Base-by-base conservation (phyloP, 768 basidiomycete species). In the Melanogaster broomeanus region DNA sequence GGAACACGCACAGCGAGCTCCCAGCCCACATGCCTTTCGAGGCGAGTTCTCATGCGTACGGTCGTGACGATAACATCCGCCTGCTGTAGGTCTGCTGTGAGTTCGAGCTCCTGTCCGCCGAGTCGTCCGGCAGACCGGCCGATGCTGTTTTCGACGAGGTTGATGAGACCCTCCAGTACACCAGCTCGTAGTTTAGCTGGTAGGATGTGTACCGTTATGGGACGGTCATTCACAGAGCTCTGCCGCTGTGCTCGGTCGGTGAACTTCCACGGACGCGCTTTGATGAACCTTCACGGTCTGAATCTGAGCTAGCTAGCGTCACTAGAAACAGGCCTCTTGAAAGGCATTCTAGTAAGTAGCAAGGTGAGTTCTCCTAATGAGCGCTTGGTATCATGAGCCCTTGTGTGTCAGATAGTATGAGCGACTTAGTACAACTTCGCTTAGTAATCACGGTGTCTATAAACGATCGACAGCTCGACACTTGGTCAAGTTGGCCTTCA, bases 11-110 rank as follows among this genome's bases (percentile, higher is more conserved):
- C 89, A 24, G 87, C 84, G 30, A 83, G 58, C 2, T 74, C 68
- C 85, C 85, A 86, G 27, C 76, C 60, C 13, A 92, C 46, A 66
- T 91, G 88, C 43, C 89, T 74, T 66, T 89, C 84, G 1, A 92
- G 70, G 2, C 90, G 78, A 53, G 78, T 78, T 57, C 76, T 75
- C 82, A 89, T 90, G 30, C 65, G 75, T 24, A 90, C 73, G 16
- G 73, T 77, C 6, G 90, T 88, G 49, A 93, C 61, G 34, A 92
- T 69, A 30, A 90, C 71, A 45, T 90, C 80, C 5, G 87, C 84
- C 11, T 80, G 75, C 15, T 74, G 66, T 3, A 71, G 55, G 34
- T 78, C 60, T 15, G 58, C 54, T 49, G 76, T 76, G 27, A 79
- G 61, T 46, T 73, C 63, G 10, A 80, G 46, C 13, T 45, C 48